A percentile compares a stretch with the other conserved stretches of the same genome.
phyloP scores from a whole-genome alignment of 139 green algal genomes.

The Closterium sp. region DNA sequence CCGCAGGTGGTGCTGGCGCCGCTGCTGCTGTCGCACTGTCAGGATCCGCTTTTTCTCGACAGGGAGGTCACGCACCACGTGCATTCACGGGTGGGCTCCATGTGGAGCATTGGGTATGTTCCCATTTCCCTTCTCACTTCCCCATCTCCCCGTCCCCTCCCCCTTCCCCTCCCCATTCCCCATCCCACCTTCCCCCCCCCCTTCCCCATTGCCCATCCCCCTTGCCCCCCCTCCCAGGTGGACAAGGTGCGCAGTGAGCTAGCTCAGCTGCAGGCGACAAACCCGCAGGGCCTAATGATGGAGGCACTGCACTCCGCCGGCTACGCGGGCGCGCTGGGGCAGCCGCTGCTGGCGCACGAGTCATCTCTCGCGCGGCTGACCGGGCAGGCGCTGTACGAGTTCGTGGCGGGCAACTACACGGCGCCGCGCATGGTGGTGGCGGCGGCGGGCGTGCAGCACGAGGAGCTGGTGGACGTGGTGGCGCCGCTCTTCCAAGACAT shows the following conservation, averaged over 20 bases:
- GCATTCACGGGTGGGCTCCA: too few species aligned
- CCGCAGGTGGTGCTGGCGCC: too few species aligned
- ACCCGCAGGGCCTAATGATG: slow-evolving; percentile 62
- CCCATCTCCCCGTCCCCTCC: background rate
- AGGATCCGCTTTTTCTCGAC: too few species aligned
- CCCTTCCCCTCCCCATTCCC: background rate
- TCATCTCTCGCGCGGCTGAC: slow-evolving; percentile 51
- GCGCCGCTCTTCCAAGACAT: slow-evolving; percentile 49
- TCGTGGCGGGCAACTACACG: slow-evolving; percentile 69
- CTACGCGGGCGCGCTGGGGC: slow-evolving; percentile 75
- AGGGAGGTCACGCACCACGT: too few species aligned
- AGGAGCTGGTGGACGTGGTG: slow-evolving; percentile 63
- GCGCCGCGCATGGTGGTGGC: slow-evolving; percentile 80
- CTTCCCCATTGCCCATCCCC: background rate
- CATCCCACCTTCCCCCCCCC: background rate
- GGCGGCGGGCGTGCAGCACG: slow-evolving; percentile 78
- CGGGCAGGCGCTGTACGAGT: slow-evolving; percentile 65
- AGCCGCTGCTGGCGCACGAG: slow-evolving; percentile 75
- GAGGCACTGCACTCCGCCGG: slow-evolving; percentile 72
- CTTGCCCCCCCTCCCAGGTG: background rate
- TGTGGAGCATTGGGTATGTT: too few species aligned
- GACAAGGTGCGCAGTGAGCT: slow-evolving; percentile 68
- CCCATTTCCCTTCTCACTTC: background rate
- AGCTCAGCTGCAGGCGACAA: slow-evolving; percentile 57
- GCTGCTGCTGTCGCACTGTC: too few species aligned